Evolutionary conservation across 1,284 basidiomycete species (phyloP).

Genomic region (Laetiporus sulphureus): DNA sequence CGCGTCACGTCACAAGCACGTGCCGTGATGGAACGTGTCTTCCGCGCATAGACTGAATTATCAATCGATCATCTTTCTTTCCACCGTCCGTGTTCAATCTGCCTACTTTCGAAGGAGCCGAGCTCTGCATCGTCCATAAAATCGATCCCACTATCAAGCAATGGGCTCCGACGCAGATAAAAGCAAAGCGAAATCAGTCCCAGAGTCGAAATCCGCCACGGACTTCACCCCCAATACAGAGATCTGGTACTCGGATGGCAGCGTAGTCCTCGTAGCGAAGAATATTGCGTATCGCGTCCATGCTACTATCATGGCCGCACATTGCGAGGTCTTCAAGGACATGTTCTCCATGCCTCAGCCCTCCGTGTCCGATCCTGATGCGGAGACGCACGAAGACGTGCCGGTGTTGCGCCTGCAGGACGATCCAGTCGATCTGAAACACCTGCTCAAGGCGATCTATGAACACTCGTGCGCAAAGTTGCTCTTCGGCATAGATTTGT

Average conservation of each 20-base stretch:
- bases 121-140: too few relatives aligned
- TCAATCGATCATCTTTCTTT: too few relatives aligned
- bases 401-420: constrained; percentile 16
- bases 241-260: constrained; percentile 20
- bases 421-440: constrained; percentile 12
- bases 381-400: constrained; percentile 15
- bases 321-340: constrained; percentile 17
- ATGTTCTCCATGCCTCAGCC: constrained; percentile 21
- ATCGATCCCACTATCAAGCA: too few relatives aligned
- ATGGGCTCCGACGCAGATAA: too few relatives aligned
- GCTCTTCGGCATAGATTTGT: neutral
- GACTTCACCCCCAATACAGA: constrained; percentile 7
- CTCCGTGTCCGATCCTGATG: neutral
- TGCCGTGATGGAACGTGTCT: too few relatives aligned
- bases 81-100: too few relatives aligned
- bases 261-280: constrained; percentile 15
- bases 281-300: constrained; percentile 18
- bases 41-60: too few relatives aligned
- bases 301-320: constrained; percentile 11
- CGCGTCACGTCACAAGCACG: too few relatives aligned
- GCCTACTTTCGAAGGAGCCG: too few relatives aligned
- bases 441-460: constrained; percentile 19
- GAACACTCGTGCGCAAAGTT: constrained; percentile 17
- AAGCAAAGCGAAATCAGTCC: too few relatives aligned
- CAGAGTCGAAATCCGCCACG: too few relatives aligned